Evolutionary conservation across 1,284 basidiomycete species (phyloP).

Genomic region (Pyrrhoderma lamaoense): DNA sequence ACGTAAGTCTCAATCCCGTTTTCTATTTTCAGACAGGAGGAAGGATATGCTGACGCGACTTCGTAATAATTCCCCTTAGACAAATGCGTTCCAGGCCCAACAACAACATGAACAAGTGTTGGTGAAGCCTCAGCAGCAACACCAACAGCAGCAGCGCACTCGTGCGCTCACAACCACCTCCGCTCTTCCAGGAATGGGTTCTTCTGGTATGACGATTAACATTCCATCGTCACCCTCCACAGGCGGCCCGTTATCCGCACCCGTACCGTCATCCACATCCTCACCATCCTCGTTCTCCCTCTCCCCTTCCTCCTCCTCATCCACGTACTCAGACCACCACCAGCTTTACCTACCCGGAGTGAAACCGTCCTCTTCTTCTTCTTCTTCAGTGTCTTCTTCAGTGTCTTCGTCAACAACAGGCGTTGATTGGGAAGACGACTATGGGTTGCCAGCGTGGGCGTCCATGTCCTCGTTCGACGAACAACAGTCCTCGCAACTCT

Average conservation of each 20-base stretch:
- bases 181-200: neutral
- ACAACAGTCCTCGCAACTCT: neutral
- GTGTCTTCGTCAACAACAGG: neutral
- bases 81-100: conserved; percentile 8
- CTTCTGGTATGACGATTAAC: too few species aligned
- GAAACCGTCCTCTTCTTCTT: neutral
- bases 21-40: neutral
- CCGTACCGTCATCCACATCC: neutral
- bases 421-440: neutral
- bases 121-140: neutral
- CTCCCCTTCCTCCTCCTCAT: neutral
- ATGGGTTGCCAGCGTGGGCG: conserved; percentile 14
- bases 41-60: too few species aligned
- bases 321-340: neutral
- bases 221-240: neutral
- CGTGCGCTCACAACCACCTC: conserved; percentile 6
- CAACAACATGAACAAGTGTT: conserved; percentile 4
- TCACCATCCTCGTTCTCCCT: neutral
- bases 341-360: neutral
- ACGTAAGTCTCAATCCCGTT: neutral
- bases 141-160: conserved; percentile 1
- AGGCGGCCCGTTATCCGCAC: conserved; percentile 9
- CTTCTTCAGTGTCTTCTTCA: neutral
- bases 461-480: conserved; percentile 1
- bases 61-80: neutral